A percentile compares a stretch with the other conserved stretches of the same genome.
These are phyloP conservation scores for Wallemia mellicola DNA, from an alignment of 1,284 basidiomycete species.

Conservation along the genomic window DNA sequence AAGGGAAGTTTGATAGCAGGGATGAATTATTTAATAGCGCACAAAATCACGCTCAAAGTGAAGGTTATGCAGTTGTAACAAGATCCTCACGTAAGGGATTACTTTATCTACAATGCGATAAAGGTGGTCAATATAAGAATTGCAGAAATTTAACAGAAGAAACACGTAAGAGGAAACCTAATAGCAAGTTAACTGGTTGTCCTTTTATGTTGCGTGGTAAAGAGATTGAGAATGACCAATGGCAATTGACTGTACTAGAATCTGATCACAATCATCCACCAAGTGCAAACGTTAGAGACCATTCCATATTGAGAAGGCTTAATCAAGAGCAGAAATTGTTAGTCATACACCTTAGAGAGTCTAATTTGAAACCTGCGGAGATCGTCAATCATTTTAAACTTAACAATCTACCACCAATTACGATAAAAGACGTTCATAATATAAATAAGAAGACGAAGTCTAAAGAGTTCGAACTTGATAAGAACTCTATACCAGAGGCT, in stretches of 20 bases:
- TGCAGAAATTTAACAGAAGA: not conserved
- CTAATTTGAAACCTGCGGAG: not conserved
- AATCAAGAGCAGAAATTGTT: not conserved
- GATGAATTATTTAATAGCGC: not conserved
- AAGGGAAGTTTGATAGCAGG: not conserved
- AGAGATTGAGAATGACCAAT: not conserved
- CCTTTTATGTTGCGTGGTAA: not conserved
- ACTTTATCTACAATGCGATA: not conserved
- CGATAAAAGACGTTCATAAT: not conserved
- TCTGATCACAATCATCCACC: not conserved
- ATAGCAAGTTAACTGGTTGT: not conserved
- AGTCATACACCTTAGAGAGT: not conserved
- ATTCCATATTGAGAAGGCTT: not conserved
- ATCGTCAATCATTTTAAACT: not conserved
- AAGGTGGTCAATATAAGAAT: not conserved
- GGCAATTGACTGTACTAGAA: not conserved
- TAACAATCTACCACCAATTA: not conserved
- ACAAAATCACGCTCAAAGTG: not conserved
- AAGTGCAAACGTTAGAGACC: not conserved
- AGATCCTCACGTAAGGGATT: not conserved
- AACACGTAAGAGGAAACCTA: not conserved
- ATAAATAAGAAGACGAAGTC: not conserved
- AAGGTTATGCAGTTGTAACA: not conserved
- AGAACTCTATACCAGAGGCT: too few species aligned
- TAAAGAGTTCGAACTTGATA: too few species aligned